phyloP scores from a whole-genome alignment of 163 green algal species.

The Chlamydomonas reinhardtii region DNA sequence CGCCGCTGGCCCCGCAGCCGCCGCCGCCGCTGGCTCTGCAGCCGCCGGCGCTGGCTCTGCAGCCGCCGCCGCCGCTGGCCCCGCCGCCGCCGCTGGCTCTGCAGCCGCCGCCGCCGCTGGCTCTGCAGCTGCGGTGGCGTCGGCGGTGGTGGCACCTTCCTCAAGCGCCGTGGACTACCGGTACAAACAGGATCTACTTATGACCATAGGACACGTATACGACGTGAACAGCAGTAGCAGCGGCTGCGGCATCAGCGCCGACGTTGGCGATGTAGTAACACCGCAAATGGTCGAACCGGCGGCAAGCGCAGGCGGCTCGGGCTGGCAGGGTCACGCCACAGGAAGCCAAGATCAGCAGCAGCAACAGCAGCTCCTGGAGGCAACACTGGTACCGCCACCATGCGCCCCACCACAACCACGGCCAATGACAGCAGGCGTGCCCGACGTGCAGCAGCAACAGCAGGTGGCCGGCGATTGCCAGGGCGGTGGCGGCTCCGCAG shows the following conservation, averaged over 20 bases:
- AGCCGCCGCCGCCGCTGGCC: too few species aligned
- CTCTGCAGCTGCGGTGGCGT: not conserved
- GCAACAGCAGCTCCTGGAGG: not conserved
- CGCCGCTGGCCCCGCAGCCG: too few species aligned
- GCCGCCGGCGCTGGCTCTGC: too few species aligned
- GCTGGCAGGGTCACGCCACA: not conserved
- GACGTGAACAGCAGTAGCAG: not conserved
- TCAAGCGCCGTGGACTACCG: not conserved
- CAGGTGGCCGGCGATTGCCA: not conserved
- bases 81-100: too few species aligned
- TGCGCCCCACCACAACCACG: not conserved
- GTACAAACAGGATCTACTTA: not conserved
- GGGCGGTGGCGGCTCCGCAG: not conserved
- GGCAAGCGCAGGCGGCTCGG: not conserved
- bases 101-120: too few species aligned
- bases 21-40: too few species aligned
- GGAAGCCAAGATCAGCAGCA: not conserved
- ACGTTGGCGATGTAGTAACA: not conserved
- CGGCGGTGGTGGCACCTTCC: not conserved
- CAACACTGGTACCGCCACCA: not conserved
- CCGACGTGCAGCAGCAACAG: not conserved
- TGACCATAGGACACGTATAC: not conserved
- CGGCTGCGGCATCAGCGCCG: not conserved
- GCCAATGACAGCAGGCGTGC: not conserved
- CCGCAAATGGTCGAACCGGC: not conserved